Percentiles rank a stretch among this genome's conserved stretches.
Evolutionary conservation across 768 basidiomycete genomes (phyloP).

Genomic region (Collybia sp.): DNA sequence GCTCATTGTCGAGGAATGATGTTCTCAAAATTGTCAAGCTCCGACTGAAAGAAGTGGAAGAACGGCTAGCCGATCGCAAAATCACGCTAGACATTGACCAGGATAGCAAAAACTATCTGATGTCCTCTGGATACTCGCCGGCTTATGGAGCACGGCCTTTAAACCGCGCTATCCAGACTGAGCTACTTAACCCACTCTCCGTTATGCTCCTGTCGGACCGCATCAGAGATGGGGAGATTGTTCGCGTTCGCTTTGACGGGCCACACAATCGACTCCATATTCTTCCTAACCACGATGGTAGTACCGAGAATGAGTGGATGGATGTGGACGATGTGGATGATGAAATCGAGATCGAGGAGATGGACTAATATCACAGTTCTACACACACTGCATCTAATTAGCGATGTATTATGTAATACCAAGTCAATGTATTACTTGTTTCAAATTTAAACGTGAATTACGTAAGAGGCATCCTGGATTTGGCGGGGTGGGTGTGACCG

Average conservation of each 20-base stretch:
- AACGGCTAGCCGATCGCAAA: slow-evolving; percentile 75
- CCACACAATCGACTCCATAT: slow-evolving; percentile 75
- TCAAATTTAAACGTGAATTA: too few relatives aligned
- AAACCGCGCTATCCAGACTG: slow-evolving; percentile 86
- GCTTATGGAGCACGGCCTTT: slow-evolving; percentile 90
- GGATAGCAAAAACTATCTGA: slow-evolving; percentile 73
- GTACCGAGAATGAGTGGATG: slow-evolving; percentile 45
- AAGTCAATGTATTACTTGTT: too few relatives aligned
- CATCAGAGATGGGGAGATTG: slow-evolving; percentile 77
- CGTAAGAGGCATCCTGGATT: too few relatives aligned
- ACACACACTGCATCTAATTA: too few relatives aligned
- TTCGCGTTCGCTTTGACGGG: slow-evolving; percentile 73
- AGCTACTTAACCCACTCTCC: slow-evolving; percentile 89
- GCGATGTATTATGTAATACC: too few relatives aligned
- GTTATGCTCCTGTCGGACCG: slow-evolving; percentile 79
- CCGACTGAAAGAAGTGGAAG: slow-evolving; percentile 80
- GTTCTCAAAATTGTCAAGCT: slow-evolving; percentile 87
- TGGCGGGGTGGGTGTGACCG: too few relatives aligned
- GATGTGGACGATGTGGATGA: slow-evolving; percentile 55
- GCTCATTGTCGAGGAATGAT: slow-evolving; percentile 70
- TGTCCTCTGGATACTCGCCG: slow-evolving; percentile 73
- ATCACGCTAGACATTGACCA: slow-evolving; percentile 74
- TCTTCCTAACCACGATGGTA: slow-evolving; percentile 77
- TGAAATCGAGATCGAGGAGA: slow-evolving; percentile 67
- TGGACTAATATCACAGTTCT: slow-evolving; percentile 47